Conservation (phyloP, 129 eudicot species). For the Tagetes patula region DNA sequence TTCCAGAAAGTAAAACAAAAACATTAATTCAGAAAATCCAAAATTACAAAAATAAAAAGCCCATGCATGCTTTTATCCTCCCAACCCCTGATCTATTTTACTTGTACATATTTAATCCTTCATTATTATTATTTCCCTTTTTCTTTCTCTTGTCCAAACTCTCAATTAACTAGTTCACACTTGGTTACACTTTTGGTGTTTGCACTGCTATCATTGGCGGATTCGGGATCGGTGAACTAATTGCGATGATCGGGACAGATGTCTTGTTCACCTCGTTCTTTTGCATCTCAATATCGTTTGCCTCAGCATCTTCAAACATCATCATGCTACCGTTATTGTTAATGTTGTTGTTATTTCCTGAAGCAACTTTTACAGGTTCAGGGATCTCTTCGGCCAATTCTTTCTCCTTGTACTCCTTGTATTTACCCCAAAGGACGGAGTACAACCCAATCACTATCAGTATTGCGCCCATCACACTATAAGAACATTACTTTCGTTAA, state of each 20-base stretch:
- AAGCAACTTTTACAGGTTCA: slow-evolving; percentile 54
- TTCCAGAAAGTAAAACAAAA: slow-evolving; percentile 22
- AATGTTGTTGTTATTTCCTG: slow-evolving; percentile 32
- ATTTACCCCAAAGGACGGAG: slow-evolving; percentile 94
- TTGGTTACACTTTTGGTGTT: slow-evolving; percentile 45
- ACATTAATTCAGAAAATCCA: slow-evolving; percentile 21
- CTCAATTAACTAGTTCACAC: slow-evolving; percentile 1
- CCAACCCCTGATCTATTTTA: slow-evolving; percentile 36
- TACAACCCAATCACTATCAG: slow-evolving; percentile 84
- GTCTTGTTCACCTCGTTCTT: slow-evolving; percentile 34
- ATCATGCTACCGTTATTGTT: slow-evolving; percentile 20
- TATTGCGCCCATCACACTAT: slow-evolving; percentile 74
- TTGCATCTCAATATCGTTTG: slow-evolving; percentile 47
- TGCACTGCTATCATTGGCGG: slow-evolving; percentile 79
- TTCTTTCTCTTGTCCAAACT: not conserved
- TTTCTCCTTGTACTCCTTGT: slow-evolving; percentile 81
- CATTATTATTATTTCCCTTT: not conserved
- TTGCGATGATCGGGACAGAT: slow-evolving; percentile 41
- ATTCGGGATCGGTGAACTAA: slow-evolving; percentile 52
- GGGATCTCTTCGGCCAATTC: slow-evolving; percentile 46
- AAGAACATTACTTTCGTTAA: not conserved
- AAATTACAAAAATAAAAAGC: slow-evolving; percentile 49
- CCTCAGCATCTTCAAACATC: slow-evolving; percentile 43
- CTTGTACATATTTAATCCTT: slow-evolving; percentile 28
- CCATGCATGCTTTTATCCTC: slow-evolving; percentile 29